phyloP scores from a whole-genome alignment of 345 rosid genomes.

The Citrus mangshanensis region DNA sequence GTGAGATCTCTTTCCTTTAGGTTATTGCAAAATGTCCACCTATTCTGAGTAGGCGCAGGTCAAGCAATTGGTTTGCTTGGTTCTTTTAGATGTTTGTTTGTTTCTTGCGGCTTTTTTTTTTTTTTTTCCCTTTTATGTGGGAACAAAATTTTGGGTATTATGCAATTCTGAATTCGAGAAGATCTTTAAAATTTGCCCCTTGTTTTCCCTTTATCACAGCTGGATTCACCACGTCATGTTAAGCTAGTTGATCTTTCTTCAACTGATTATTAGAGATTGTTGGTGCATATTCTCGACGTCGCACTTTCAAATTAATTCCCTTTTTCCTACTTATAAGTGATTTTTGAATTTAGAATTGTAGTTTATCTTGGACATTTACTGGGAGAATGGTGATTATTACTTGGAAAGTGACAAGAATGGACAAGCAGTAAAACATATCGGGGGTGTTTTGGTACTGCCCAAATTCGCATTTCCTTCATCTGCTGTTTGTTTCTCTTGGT shows the following conservation, averaged over 20 bases:
- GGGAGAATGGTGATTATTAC: not conserved
- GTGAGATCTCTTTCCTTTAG: not conserved
- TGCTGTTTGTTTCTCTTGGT: not conserved
- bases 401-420: not conserved
- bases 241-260: not conserved
- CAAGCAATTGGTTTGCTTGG: conserved; percentile 9
- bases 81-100: not conserved
- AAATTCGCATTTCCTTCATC: not conserved
- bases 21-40: not conserved
- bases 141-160: not conserved
- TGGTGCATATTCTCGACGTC: not conserved
- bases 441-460: not conserved
- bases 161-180: not conserved
- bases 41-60: not conserved
- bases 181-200: not conserved
- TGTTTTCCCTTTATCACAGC: not conserved
- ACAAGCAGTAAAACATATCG: not conserved
- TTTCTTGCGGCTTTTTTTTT: not conserved
- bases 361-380: not conserved
- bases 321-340: not conserved
- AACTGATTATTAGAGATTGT: conserved; percentile 5
- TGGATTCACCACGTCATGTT: not conserved
- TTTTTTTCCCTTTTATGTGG: too few relatives aligned
- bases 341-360: not conserved
- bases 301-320: not conserved